Evolutionary conservation across 192 early-diverging fungal genomes (phyloP), one percentile per base, ranked within the genome.

Genomic region (Coemansia sp.): DNA sequence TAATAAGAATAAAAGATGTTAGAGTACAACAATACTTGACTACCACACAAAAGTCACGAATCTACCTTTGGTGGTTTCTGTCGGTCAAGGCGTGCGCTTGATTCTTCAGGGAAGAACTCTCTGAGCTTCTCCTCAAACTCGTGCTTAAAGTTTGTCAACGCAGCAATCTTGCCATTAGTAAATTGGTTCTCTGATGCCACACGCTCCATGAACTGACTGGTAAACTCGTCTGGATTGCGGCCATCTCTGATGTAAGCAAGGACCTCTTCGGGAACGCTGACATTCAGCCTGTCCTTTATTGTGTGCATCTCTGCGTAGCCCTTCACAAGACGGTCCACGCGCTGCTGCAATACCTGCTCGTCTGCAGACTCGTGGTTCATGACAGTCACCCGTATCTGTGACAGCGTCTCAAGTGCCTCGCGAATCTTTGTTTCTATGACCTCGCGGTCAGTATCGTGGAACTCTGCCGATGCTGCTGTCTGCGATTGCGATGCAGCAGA

Each of bases 171-270:
- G 56, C 76, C 76, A 38, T 83, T 74, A 9, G 81, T 78, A 32
- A 83, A 83, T 70, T 83, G 81, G 68, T 79, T 77, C 65, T 83
- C 81, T 11, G 76, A 73, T 6, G 76, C 76, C 16, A 83, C 67
- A n/a, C 76, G 71, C 61, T 83, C 81, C 57, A 71, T 72, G 45
- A 83, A 83, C 71, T 79, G 67, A 60, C 73, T 78, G n/a, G 81
- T 83, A 54, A 83, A 83, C 54, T 75, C 76, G 56, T 83, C 76
- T 3, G 81, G 81, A 40, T 83, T 83, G 11, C 76, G 68, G 9
- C 72, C 76, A 38, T 79, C 74, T 49, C 74, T 70, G 26, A 83
- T 72, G 50, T 70, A 72, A 9, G 65, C 63, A 53, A 83, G 63
- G 7, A 78, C 74, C 21, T 77, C 76, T 19, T 74, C 70, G 3